Base-by-base conservation (phyloP, 345 rosid species). In the Raphanus raphanistrum region DNA sequence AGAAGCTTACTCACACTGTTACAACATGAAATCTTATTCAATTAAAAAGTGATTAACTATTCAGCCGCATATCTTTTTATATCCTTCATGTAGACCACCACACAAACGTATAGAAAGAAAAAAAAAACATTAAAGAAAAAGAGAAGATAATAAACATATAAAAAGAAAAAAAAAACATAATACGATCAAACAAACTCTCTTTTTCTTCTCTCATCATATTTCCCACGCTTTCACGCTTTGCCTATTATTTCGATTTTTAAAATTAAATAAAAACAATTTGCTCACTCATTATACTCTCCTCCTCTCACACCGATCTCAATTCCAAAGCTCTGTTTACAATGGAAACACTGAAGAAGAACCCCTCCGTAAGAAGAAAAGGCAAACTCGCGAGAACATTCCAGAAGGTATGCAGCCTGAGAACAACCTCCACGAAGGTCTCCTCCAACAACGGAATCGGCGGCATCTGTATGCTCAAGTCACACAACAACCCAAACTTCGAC, bases 371-470 rank as follows among this genome's bases (percentile, higher is more conserved):
- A n/a, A 64, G 80, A 66, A 83, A 75, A 79, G 84, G 88, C 87
- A 88, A 72, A 71, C 48, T 90, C 15, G 88, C 95, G 7, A 87
- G 89, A 84, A 87, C 97, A 1, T 76, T 94, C 76, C 93, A 86
- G 63, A 88, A 82, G 28, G 91, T 92, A 8, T 86, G 90, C 80
- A 90, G 72, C 82, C 70, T 89, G 17, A 78, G 85, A 67, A 72
- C 85, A 4, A 82, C 89, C 2, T 79, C 82, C 3, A 80, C 76
- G 5, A 87, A 73, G 68, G 88, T 84, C 3, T 83, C 87, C 4
- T 87, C 90, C 55, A 86, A 55, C 78, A 90, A 86, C 76, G 88
- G 92, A 28, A 88, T 88, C 73, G 92, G 98, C 73, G 92, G 98
- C 1, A 88, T 87, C 69, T 91, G 97, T 78, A 84, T 90, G 75